These are phyloP conservation scores for Agaricales sp. DNA, from an alignment of 1,284 basidiomycete genomes.

Conservation along the genomic window DNA sequence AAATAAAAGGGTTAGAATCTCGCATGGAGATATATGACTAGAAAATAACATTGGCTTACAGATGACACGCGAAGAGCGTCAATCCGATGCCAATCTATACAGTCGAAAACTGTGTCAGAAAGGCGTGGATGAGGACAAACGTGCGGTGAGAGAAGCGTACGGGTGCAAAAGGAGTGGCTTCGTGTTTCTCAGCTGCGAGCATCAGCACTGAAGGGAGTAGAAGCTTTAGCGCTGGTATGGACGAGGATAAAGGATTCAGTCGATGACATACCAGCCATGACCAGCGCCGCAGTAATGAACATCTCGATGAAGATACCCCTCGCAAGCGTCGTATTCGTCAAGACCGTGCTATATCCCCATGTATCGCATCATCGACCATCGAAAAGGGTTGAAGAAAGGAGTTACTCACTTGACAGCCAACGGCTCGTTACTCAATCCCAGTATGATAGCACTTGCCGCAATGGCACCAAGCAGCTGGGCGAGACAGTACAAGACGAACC, in stretches of 20 bases:
- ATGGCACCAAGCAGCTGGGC: conserved; percentile 60
- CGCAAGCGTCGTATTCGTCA: conserved; percentile 33
- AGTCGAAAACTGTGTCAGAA: conserved; percentile 1
- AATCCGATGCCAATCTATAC: conserved; percentile 60
- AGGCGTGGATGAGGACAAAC: conserved; percentile 1
- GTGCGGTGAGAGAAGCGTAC: conserved; percentile 20
- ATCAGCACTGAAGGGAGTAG: conserved; percentile 52
- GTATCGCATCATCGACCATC: conserved; percentile 4
- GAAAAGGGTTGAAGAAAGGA: conserved; percentile 4
- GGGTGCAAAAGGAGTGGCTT: conserved; percentile 63
- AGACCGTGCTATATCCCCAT: conserved; percentile 27
- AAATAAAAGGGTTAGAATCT: too few relatives aligned
- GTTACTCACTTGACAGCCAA: conserved; percentile 43
- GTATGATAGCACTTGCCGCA: conserved; percentile 47
- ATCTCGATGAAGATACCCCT: conserved; percentile 67
- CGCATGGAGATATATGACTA: too few relatives aligned
- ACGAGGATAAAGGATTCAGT: neutral
- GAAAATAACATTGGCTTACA: too few relatives aligned
- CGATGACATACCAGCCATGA: neutral
- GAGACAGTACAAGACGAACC: conserved; percentile 51
- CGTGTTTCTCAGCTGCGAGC: conserved; percentile 62
- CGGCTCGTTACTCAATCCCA: conserved; percentile 49
- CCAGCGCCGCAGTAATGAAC: conserved; percentile 53
- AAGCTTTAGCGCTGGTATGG: too few relatives aligned
- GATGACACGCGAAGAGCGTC: conserved; percentile 55